Base-by-base conservation (phyloP, 345 rosid species). In the Brassica carinata region DNA sequence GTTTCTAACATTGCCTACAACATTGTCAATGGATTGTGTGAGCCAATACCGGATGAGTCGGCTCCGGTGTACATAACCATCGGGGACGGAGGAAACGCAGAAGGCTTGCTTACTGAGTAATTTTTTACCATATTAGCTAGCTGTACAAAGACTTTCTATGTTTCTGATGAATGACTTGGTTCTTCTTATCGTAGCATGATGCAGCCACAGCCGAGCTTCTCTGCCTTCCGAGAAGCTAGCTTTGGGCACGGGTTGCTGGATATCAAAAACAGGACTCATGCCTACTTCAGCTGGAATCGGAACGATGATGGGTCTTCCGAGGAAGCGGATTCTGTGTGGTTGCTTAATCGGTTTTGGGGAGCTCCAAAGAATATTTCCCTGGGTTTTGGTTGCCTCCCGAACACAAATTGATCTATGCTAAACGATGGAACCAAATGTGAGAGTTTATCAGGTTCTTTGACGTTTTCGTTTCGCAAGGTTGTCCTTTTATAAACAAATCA, bases 1-100 rank as follows among this genome's bases (percentile, higher is more conserved):
- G 72, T 90, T 64, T 92, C 96, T 31, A 92, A 94, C 55, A 82
- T 92, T 10, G 92, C 90, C 1, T 90, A 92, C 83, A 89, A 89
- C 75, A 67, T 94, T 14, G 86, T 79, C 31, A 89, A 90, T 78
- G 96, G 91, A 30, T 23, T 83, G 67, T 94, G 96, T 84, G 84
- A 83, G 51, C 96, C 97, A 36, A 72, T 79, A 43, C 8, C 73
- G 0, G 87, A 94, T 76, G 85, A 83, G 31, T 90, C 90, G 7
- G 98, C 96, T 48, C 97, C 98, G 1, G 84, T 91, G 66, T 89
- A 90, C 83, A 85, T 92, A 76, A 94, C 97, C 43, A 84, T 92
- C 53, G 97, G 98, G 59, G 97, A 94, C 76, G 93, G 97, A 76
- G 98, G 98, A 77, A 94, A 94, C 82, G 80, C 82, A 0, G 97